Conservation (phyloP, 345 rosid species). For the Balakata baccata region DNA sequence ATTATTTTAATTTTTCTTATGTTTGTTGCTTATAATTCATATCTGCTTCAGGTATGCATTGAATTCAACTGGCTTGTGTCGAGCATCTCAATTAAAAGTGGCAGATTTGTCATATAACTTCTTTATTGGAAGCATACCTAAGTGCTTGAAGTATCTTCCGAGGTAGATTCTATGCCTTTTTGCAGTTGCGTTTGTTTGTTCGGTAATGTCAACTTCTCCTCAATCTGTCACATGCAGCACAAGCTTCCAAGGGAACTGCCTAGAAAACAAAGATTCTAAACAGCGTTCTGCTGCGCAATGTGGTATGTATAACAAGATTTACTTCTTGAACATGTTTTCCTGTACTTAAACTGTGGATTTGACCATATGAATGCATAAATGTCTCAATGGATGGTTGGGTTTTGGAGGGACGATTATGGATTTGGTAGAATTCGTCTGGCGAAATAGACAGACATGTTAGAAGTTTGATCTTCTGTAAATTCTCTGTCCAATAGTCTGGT, state of each 20-base stretch:
- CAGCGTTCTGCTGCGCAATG: constrained; percentile 70
- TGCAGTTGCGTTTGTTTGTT: not conserved
- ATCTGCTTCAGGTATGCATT: constrained; percentile 56
- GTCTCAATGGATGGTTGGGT: not conserved
- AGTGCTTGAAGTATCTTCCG: constrained; percentile 77
- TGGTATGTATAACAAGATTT: constrained; percentile 41
- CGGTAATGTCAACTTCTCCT: constrained; percentile 12
- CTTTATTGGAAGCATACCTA: constrained; percentile 78
- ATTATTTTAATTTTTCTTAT: not conserved
- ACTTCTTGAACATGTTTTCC: not conserved
- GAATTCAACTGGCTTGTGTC: constrained; percentile 68
- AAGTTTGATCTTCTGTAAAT: not conserved
- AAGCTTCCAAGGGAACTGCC: constrained; percentile 94
- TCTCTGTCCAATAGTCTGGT: not conserved
- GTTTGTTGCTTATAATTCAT: not conserved
- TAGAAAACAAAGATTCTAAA: constrained; percentile 52
- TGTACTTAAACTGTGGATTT: not conserved
- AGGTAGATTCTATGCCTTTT: constrained; percentile 39
- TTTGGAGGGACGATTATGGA: not conserved
- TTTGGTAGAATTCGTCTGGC: not conserved
- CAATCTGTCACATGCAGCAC: constrained; percentile 37
- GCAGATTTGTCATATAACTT: constrained; percentile 89
- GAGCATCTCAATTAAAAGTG: constrained; percentile 58
- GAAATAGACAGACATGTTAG: not conserved
- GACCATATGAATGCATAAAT: not conserved